A percentile compares a stretch with the other conserved stretches of the same genome.
These are phyloP conservation scores for Cyberlindnera euphorbiae DNA, from an alignment of 805 yeast species.

Conservation along the genomic window DNA sequence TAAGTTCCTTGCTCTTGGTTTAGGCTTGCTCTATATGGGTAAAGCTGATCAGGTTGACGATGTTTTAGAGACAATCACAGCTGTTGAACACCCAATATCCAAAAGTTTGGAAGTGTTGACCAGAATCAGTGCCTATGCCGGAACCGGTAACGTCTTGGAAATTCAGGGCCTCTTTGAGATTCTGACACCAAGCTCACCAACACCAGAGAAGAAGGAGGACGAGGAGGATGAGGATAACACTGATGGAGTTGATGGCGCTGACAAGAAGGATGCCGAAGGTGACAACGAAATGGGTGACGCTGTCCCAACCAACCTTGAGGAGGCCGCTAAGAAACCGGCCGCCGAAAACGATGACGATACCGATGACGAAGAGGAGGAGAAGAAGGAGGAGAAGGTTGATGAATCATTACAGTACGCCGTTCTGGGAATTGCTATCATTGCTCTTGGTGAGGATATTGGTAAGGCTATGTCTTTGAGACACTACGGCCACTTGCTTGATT, in stretches of 20 bases:
- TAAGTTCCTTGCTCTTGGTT: constrained; percentile 84
- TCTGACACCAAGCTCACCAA: constrained; percentile 66
- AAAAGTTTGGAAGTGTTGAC: constrained; percentile 85
- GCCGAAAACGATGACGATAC: constrained; percentile 20
- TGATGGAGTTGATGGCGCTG: constrained; percentile 37
- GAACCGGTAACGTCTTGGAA: constrained; percentile 95
- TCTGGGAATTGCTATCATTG: constrained; percentile 87
- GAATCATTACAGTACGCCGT: constrained; percentile 75
- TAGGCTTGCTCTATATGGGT: constrained; percentile 89
- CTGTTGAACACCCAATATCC: constrained; percentile 92
- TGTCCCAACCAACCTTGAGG: constrained; percentile 23
- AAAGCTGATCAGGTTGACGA: constrained; percentile 92
- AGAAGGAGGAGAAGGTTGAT: constrained; percentile 30
- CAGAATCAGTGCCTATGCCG: constrained; percentile 91
- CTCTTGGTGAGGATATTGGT: constrained; percentile 98
- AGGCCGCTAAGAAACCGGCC: constrained; percentile 26
- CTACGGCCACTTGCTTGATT: constrained; percentile 96
- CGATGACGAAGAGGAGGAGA: constrained; percentile 28
- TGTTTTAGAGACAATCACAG: constrained; percentile 88
- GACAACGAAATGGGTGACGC: constrained; percentile 26
- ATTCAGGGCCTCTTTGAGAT: constrained; percentile 88
- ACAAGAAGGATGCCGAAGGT: constrained; percentile 29
- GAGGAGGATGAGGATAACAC: constrained; percentile 53
- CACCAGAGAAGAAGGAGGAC: constrained; percentile 49
- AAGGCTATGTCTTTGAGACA: constrained; percentile 97